These are phyloP conservation scores for Pulveroboletus ravenelii DNA, from an alignment of 768 basidiomycete species.

Conservation along the genomic window DNA sequence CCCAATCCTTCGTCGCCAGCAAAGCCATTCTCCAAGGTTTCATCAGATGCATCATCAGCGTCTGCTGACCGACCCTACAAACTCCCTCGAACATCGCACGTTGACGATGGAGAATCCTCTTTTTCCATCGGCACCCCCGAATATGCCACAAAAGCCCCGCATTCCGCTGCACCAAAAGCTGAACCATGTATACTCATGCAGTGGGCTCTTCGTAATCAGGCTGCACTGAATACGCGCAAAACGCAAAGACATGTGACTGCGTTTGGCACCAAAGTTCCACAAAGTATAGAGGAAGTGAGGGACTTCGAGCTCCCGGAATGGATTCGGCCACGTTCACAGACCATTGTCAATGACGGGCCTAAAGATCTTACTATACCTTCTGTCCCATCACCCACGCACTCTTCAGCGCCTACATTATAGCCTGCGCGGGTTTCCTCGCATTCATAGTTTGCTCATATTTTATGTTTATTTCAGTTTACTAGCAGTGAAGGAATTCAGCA, in stretches of 20 bases:
- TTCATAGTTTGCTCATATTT: conserved; percentile 19
- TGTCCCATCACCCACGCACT: neutral
- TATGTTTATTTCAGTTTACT: conserved; percentile 28
- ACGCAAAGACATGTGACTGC: conserved; percentile 51
- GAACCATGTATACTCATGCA: conserved; percentile 40
- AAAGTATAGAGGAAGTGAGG: conserved; percentile 40
- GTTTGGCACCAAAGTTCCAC: conserved; percentile 57
- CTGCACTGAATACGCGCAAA: conserved; percentile 41
- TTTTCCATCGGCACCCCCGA: conserved; percentile 22
- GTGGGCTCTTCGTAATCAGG: conserved; percentile 46
- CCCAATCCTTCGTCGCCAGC: conserved; percentile 15
- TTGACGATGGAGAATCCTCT: conserved; percentile 22
- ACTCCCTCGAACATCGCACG: conserved; percentile 20
- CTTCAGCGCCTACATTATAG: conserved; percentile 12
- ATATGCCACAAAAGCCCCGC: conserved; percentile 9
- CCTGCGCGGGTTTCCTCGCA: conserved; percentile 3
- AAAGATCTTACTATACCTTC: conserved; percentile 4
- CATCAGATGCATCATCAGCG: conserved; percentile 27
- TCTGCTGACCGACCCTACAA: conserved; percentile 29
- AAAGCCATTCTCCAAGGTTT: conserved; percentile 28
- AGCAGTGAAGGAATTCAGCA: neutral
- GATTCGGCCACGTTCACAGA: conserved; percentile 33
- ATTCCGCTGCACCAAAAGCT: conserved; percentile 12
- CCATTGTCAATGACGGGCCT: neutral
- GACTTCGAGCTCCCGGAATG: conserved; percentile 59